Evolutionary conservation across 176 grass and related monocot species (phyloP).

Genomic region (Alloteropsis semialata): DNA sequence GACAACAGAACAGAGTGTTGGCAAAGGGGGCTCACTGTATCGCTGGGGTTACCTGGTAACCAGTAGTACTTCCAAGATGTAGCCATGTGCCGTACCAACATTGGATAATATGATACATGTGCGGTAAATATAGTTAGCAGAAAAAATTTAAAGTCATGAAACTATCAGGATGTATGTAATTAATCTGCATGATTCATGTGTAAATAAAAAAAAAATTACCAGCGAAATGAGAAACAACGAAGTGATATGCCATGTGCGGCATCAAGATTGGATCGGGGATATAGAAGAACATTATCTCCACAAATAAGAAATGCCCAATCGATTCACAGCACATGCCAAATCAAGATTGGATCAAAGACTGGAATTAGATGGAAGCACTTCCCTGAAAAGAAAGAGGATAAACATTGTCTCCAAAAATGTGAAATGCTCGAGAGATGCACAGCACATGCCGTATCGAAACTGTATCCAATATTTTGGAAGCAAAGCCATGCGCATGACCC

Average conservation of each 20-base stretch:
- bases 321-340: not conserved
- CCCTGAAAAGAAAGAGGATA: not conserved
- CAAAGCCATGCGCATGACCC: not conserved
- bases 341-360: not conserved
- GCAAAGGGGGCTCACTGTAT: not conserved
- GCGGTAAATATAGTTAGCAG: not conserved
- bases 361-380: not conserved
- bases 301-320: not conserved
- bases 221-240: not conserved
- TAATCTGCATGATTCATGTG: not conserved
- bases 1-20: not conserved
- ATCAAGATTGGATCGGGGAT: conserved; percentile 4
- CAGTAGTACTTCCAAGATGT: not conserved
- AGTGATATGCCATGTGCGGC: not conserved
- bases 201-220: not conserved
- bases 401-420: not conserved
- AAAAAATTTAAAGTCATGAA: not conserved
- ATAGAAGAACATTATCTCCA: not conserved
- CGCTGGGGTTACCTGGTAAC: not conserved
- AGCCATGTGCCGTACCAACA: not conserved
- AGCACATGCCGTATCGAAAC: not conserved
- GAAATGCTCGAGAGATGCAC: not conserved
- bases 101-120: not conserved
- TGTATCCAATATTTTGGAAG: not conserved
- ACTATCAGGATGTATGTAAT: not conserved